Conservation (phyloP, 805 yeast species). For the Vanderwaltozyma tropicalis region DNA sequence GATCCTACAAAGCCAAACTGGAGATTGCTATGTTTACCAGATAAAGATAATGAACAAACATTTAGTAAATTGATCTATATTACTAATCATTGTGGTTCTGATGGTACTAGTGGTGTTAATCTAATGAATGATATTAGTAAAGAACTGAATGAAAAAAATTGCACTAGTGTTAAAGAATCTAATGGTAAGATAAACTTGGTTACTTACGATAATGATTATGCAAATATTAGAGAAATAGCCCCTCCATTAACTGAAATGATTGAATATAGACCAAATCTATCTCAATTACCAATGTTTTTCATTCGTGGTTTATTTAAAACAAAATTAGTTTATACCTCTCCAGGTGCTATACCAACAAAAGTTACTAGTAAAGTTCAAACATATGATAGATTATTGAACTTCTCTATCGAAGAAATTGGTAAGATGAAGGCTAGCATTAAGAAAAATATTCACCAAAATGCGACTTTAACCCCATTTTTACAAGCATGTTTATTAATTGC, state of each 20-base stretch:
- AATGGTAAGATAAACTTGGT: neutral
- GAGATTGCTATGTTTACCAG: slow-evolving; percentile 15
- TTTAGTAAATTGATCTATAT: slow-evolving; percentile 10
- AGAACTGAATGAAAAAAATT: slow-evolving; percentile 3
- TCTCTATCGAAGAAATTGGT: slow-evolving; percentile 5
- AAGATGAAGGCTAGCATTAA: slow-evolving; percentile 8
- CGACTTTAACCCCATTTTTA: slow-evolving; percentile 20
- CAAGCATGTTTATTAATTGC: slow-evolving; percentile 18
- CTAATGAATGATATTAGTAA: slow-evolving; percentile 15
- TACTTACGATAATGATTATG: slow-evolving; percentile 11
- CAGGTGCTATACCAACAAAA: slow-evolving; percentile 4
- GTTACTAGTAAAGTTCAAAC: slow-evolving; percentile 4
- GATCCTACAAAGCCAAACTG: slow-evolving; percentile 15
- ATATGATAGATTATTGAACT: slow-evolving; percentile 8
- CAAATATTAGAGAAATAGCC: slow-evolving; percentile 9
- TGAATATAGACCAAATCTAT: slow-evolving; percentile 10
- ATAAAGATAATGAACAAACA: neutral
- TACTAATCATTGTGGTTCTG: slow-evolving; percentile 19
- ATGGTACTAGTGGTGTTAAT: slow-evolving; percentile 17
- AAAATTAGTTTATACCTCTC: slow-evolving; percentile 10
- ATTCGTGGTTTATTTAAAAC: slow-evolving; percentile 7
- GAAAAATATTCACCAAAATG: slow-evolving; percentile 4
- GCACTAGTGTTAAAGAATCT: neutral
- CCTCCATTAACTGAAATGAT: slow-evolving; percentile 16
- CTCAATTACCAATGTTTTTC: slow-evolving; percentile 8